phyloP scores from a whole-genome alignment of 768 basidiomycete species.

The Lenzites betulinus region DNA sequence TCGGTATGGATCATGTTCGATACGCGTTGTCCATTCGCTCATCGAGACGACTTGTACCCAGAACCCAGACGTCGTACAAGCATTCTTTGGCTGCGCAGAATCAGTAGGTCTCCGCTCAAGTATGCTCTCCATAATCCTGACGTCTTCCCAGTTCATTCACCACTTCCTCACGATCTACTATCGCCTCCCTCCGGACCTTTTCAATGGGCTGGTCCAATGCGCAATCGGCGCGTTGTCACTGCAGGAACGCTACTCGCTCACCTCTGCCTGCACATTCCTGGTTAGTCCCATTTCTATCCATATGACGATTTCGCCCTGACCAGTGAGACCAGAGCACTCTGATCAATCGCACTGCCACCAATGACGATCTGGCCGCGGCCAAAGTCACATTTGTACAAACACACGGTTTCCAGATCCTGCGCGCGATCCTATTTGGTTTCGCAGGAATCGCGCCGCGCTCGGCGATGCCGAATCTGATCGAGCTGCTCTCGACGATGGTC shows the following conservation, averaged over 20 bases:
- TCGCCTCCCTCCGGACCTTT: conserved; percentile 58
- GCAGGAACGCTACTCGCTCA: conserved; percentile 85
- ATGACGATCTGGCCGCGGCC: conserved; percentile 59
- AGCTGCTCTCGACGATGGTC: conserved; percentile 71
- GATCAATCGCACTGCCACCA: conserved; percentile 64
- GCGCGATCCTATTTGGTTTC: conserved; percentile 75
- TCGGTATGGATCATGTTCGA: conserved; percentile 45
- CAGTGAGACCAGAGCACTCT: conserved; percentile 54
- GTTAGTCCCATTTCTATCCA: conserved; percentile 45
- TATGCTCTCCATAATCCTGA: neutral
- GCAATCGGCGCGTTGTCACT: conserved; percentile 65
- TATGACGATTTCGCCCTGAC: neutral
- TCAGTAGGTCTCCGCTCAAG: conserved; percentile 47
- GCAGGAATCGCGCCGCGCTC: conserved; percentile 85
- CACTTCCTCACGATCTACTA: conserved; percentile 65
- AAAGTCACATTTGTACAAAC: conserved; percentile 50
- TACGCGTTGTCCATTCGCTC: too few species aligned
- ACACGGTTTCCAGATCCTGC: conserved; percentile 70
- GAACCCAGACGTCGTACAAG: conserved; percentile 93
- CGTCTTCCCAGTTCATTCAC: conserved; percentile 42
- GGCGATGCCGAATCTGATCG: conserved; percentile 80
- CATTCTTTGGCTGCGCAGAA: conserved; percentile 84
- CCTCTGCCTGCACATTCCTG: conserved; percentile 79
- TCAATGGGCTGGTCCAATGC: conserved; percentile 71
- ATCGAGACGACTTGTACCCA: conserved; percentile 30